Evolutionary conservation across 164 flowering plant genomes (phyloP).

Genomic region (Liriodendron chinense): DNA sequence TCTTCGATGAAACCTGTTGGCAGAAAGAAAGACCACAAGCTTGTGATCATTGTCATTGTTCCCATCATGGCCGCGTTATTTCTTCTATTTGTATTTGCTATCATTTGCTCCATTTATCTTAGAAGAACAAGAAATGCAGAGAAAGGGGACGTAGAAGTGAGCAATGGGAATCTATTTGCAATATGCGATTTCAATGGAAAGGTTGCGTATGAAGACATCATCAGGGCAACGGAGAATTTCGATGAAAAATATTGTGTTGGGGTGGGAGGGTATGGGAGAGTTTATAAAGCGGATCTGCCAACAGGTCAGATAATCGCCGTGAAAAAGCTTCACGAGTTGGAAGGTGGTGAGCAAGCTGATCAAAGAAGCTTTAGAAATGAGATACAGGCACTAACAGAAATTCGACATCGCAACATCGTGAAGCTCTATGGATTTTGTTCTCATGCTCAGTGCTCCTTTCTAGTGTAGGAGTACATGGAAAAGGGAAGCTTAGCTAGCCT

Average conservation of each 20-base stretch:
- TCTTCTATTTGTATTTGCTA: neutral
- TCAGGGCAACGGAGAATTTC: conserved; percentile 18
- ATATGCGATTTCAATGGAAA: conserved; percentile 14
- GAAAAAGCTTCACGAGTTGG: neutral
- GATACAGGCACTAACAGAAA: conserved; percentile 12
- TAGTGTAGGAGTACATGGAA: too few relatives aligned
- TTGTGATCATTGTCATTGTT: conserved; percentile 21
- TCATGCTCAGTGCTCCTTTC: too few relatives aligned
- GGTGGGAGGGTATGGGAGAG: conserved; percentile 15
- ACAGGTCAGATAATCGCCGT: neutral
- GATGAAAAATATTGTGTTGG: conserved; percentile 15
- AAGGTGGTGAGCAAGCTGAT: neutral
- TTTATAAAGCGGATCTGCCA: conserved; percentile 16
- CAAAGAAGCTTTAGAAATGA: neutral
- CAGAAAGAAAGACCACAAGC: conserved; percentile 12
- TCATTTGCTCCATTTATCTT: neutral
- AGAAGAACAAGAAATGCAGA: neutral
- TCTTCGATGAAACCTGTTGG: conserved; percentile 7
- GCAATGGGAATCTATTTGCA: conserved; percentile 3
- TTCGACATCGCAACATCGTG: too few relatives aligned
- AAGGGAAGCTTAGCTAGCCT: conserved; percentile 49
- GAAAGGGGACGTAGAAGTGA: neutral
- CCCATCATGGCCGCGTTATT: neutral
- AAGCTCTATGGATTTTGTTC: too few relatives aligned
- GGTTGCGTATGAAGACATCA: conserved; percentile 8